Conservation (phyloP, 2,329 filamentous ascomycete species). For the Penicillium glabrum region DNA sequence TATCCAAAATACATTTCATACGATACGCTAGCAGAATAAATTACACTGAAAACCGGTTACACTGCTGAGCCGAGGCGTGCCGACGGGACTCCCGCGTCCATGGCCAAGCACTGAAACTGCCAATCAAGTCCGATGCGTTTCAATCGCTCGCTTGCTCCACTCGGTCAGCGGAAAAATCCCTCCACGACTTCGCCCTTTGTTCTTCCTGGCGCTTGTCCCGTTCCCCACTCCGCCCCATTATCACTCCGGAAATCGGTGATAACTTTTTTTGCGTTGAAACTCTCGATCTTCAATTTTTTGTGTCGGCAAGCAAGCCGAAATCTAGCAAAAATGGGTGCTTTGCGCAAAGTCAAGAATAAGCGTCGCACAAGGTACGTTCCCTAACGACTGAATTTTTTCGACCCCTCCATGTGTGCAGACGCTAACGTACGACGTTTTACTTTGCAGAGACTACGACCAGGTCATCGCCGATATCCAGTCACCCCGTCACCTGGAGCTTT, state of each 20-base stretch:
- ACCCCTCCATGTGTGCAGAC: not conserved
- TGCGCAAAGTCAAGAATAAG: constrained; percentile 68
- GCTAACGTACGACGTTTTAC: constrained; percentile 24
- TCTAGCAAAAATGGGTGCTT: constrained; percentile 62
- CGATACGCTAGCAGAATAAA: constrained; percentile 11
- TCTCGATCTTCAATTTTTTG: constrained; percentile 13
- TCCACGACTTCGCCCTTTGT: constrained; percentile 13
- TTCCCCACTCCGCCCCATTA: constrained; percentile 25
- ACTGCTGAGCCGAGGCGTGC: constrained; percentile 35
- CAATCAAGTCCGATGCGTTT: constrained; percentile 31
- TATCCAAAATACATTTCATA: not conserved
- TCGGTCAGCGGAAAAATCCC: constrained; percentile 26
- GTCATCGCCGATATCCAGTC: constrained; percentile 78
- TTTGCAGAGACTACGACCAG: constrained; percentile 81
- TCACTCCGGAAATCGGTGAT: constrained; percentile 40
- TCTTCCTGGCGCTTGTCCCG: constrained; percentile 22
- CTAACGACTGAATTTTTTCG: not conserved
- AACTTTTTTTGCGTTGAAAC: constrained; percentile 22
- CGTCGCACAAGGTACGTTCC: constrained; percentile 62
- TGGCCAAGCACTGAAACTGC: constrained; percentile 8
- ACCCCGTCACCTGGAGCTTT: constrained; percentile 75
- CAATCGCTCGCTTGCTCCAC: constrained; percentile 26
- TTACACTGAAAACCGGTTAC: constrained; percentile 23
- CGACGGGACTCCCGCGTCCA: constrained; percentile 28
- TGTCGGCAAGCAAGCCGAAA: constrained; percentile 17